phyloP scores from a whole-genome alignment of 306 rosid species.

The Cicer judaicum region DNA sequence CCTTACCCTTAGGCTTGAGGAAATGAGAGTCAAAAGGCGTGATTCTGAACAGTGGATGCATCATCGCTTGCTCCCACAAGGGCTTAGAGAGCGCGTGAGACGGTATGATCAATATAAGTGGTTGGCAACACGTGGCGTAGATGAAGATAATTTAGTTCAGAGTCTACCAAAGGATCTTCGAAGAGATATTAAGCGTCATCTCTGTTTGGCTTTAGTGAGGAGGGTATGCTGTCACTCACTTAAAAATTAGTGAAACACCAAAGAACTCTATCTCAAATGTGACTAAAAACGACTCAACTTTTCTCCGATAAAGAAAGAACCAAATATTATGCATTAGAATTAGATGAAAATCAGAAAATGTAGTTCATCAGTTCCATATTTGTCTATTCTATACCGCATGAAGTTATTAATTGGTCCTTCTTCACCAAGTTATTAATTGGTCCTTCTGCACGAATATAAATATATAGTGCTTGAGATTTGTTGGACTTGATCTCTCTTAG shows the following conservation, averaged over 20 bases:
- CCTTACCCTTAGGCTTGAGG: conserved; percentile 95
- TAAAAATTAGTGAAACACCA: conserved; percentile 26
- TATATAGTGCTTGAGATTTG: background rate
- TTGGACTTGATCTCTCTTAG: background rate
- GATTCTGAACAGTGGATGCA: conserved; percentile 99
- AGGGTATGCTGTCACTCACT: conserved; percentile 71
- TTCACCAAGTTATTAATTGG: conserved; percentile 15
- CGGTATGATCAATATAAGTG: conserved; percentile 98
- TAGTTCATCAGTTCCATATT: conserved; percentile 20
- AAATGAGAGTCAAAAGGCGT: conserved; percentile 97
- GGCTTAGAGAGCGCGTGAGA: conserved; percentile 91
- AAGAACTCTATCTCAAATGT: conserved; percentile 1
- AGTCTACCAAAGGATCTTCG: conserved; percentile 97
- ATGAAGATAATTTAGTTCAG: conserved; percentile 86
- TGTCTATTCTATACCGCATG: background rate
- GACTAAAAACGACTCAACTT: background rate
- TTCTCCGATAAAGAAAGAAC: conserved; percentile 33
- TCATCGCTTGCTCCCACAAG: conserved; percentile 91
- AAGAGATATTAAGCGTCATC: conserved; percentile 95
- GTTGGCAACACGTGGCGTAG: conserved; percentile 98
- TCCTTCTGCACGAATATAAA: conserved; percentile 33
- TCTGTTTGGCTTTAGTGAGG: conserved; percentile 94
- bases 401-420: background rate
- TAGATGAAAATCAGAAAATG: background rate
- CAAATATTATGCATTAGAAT: background rate